A percentile compares a stretch with the other conserved stretches of the same genome.
phyloP scores from a whole-genome alignment of 2,329 filamentous ascomycete genomes.

The Exophiala viscosa region DNA sequence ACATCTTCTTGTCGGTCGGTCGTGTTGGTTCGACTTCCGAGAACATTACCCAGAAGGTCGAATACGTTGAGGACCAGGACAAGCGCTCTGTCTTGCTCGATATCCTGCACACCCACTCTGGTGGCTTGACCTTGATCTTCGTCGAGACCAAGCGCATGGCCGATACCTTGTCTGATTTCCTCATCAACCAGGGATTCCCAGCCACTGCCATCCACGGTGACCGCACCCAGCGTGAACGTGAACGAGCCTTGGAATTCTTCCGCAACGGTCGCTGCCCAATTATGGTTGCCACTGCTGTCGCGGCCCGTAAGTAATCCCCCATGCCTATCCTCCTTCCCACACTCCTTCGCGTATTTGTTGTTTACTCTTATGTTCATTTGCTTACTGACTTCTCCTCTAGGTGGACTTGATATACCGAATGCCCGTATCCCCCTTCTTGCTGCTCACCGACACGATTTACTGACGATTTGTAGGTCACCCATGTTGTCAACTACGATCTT shows the following conservation, averaged over 20 bases:
- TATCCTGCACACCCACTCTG: slow-evolving; percentile 90
- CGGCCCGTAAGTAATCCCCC: slow-evolving; percentile 56
- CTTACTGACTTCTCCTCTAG: too few species aligned
- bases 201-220: slow-evolving; percentile 98
- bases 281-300: slow-evolving; percentile 92
- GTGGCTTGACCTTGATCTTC: slow-evolving; percentile 90
- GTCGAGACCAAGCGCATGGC: slow-evolving; percentile 99
- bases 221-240: slow-evolving; percentile 97
- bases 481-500: slow-evolving; percentile 99
- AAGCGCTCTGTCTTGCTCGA: slow-evolving; percentile 97
- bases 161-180: slow-evolving; percentile 93
- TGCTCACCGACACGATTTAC: not conserved
- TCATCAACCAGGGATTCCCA: slow-evolving; percentile 98
- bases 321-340: slow-evolving; percentile 14
- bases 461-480: slow-evolving; percentile 70
- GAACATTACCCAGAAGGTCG: slow-evolving; percentile 98
- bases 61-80: slow-evolving; percentile 94
- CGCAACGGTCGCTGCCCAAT: slow-evolving; percentile 93
- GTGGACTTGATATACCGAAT: too few species aligned
- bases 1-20: slow-evolving; percentile 97
- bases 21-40: slow-evolving; percentile 99
- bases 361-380: too few species aligned
- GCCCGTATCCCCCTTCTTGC: too few species aligned
- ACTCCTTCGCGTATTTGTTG: not conserved
- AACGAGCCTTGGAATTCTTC: slow-evolving; percentile 97